Conservation (phyloP, 2,329 filamentous ascomycete genomes). For the Plenodomus tracheiphilus region DNA sequence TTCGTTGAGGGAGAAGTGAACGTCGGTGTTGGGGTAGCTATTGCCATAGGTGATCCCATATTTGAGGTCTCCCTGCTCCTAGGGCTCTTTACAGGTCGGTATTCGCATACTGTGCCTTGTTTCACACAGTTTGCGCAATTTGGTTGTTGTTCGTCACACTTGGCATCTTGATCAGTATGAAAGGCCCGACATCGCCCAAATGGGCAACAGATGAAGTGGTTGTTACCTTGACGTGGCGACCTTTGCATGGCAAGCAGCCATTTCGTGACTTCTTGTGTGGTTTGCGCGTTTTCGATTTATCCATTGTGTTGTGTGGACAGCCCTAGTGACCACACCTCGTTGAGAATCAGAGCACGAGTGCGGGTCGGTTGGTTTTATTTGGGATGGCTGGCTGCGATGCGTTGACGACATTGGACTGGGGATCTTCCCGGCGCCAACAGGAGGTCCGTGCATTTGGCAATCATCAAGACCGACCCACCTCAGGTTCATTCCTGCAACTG, state of each 20-base stretch:
- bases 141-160: constrained; percentile 40
- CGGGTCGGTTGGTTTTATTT: no score
- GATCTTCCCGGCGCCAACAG: no score
- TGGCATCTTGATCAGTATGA: not conserved
- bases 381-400: no score
- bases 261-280: constrained; percentile 36
- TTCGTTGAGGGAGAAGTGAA: constrained; percentile 20
- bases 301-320: constrained; percentile 15
- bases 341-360: no score
- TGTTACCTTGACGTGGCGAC: constrained; percentile 34
- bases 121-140: constrained; percentile 38
- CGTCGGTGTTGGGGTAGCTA: constrained; percentile 9
- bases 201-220: no score
- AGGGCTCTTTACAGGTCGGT: constrained; percentile 14
- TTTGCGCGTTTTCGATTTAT: constrained; percentile 31
- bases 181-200: not conserved
- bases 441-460: no score
- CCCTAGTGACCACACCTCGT: no score
- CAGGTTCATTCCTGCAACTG: no score
- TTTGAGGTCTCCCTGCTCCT: constrained; percentile 12
- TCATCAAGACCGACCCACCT: no score
- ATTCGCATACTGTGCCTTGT: constrained; percentile 35
- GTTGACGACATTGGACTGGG: no score
- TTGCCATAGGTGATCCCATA: constrained; percentile 17
- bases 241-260: constrained; percentile 35